A percentile compares a stretch with the other conserved stretches of the same genome.
These are phyloP conservation scores for Neocucurbitaria cava DNA, from an alignment of 2,329 filamentous ascomycete genomes.

Conservation along the genomic window DNA sequence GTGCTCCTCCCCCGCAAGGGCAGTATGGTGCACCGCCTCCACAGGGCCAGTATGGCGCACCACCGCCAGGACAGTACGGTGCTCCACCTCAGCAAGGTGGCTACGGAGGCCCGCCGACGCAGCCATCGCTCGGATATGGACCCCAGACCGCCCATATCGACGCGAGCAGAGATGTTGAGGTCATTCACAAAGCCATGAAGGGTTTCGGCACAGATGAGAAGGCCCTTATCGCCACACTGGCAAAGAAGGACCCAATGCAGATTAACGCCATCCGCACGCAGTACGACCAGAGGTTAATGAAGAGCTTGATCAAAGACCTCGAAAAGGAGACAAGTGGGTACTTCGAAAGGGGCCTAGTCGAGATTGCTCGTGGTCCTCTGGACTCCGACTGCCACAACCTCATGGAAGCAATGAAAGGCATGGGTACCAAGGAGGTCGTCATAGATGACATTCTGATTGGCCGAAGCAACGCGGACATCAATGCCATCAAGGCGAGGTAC, in stretches of 20 bases:
- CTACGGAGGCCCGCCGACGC: slow-evolving; percentile 46
- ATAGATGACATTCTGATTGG: slow-evolving; percentile 86
- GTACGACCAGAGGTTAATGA: slow-evolving; percentile 68
- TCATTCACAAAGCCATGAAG: slow-evolving; percentile 84
- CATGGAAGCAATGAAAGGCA: slow-evolving; percentile 74
- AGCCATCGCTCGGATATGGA: slow-evolving; percentile 74
- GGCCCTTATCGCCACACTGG: slow-evolving; percentile 72
- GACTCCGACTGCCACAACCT: slow-evolving; percentile 76
- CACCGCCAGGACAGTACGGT: slow-evolving; percentile 18
- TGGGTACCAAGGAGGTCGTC: slow-evolving; percentile 84
- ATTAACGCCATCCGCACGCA: slow-evolving; percentile 66
- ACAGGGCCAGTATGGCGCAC: slow-evolving; percentile 24
- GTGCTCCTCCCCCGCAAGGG: slow-evolving; percentile 22
- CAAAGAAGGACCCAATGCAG: slow-evolving; percentile 79
- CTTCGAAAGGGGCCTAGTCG: slow-evolving; percentile 76
- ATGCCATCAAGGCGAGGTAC: slow-evolving; percentile 84
- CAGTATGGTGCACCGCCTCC: slow-evolving; percentile 40
- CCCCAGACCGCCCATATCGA: slow-evolving; percentile 67
- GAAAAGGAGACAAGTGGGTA: slow-evolving; percentile 76
- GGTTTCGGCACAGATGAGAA: slow-evolving; percentile 91
- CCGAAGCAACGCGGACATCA: slow-evolving; percentile 85
- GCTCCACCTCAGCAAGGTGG: slow-evolving; percentile 37
- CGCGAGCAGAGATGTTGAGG: slow-evolving; percentile 71
- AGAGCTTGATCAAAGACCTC: slow-evolving; percentile 77
- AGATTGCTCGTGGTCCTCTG: slow-evolving; percentile 80